Evolutionary conservation across 352 stramenopile genomes (phyloP).

Genomic region (Vaucheria bursata): DNA sequence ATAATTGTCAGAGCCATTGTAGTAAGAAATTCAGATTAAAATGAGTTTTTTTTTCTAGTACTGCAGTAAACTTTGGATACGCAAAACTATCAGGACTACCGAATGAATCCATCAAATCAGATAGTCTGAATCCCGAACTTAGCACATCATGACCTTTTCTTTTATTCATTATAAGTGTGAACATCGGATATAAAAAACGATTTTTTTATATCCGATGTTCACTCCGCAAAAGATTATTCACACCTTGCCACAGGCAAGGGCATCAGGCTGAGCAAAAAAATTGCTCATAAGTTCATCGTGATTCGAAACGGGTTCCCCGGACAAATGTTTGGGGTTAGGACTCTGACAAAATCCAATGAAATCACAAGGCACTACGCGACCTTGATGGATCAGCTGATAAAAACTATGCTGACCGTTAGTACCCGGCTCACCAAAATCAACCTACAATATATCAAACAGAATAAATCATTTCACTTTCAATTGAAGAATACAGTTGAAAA

Average conservation of each 20-base stretch:
- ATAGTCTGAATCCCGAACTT: conserved; percentile 71
- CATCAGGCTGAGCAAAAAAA: conserved; percentile 98
- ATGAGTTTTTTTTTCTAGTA: no score
- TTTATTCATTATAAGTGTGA: no score
- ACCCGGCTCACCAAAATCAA: conserved; percentile 91
- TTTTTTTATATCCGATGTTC: no score
- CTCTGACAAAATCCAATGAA: conserved; percentile 93
- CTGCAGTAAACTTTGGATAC: no score
- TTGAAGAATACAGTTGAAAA: neutral
- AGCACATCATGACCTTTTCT: conserved; percentile 84
- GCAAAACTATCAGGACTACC: no score
- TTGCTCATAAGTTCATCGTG: conserved; percentile 99
- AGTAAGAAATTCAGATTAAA: no score
- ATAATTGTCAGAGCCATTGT: no score
- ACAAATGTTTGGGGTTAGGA: conserved; percentile 52
- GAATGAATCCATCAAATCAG: no score
- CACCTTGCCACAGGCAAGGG: conserved; percentile 84
- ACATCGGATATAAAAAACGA: no score
- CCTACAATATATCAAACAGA: conserved; percentile 47
- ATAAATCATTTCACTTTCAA: neutral
- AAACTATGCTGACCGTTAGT: conserved; percentile 97
- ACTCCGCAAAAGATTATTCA: no score
- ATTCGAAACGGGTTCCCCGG: conserved; percentile 78
- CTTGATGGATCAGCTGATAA: conserved; percentile 98
- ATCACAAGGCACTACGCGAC: conserved; percentile 67